These are phyloP conservation scores for Colletotrichum sp. DNA, from an alignment of 2,329 filamentous ascomycete species.

Conservation along the genomic window DNA sequence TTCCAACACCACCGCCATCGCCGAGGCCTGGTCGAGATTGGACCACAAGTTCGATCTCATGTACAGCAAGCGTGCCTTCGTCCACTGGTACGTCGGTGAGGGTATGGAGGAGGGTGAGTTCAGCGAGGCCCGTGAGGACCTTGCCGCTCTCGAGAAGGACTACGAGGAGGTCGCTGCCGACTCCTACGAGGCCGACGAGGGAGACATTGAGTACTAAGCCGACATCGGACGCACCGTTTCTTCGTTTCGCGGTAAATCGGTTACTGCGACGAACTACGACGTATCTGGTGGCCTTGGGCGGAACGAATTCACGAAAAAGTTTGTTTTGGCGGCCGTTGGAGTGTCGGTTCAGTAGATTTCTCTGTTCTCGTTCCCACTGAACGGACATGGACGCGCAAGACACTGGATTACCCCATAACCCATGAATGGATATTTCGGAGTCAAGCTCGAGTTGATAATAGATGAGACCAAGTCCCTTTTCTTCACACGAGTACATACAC, in stretches of 20 bases:
- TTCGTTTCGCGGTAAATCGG: background rate
- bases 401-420: constrained; percentile 18
- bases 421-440: constrained; percentile 22
- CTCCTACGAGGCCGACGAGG: constrained; percentile 68
- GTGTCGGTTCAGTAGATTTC: constrained; percentile 19
- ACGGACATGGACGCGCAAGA: constrained; percentile 12
- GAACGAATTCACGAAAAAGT: constrained; percentile 18
- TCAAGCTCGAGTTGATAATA: constrained; percentile 21
- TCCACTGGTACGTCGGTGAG: constrained; percentile 84
- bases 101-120: constrained; percentile 95
- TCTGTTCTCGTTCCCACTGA: constrained; percentile 16
- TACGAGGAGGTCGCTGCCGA: constrained; percentile 86
- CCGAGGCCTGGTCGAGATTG: constrained; percentile 74
- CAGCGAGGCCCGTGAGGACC: constrained; percentile 84
- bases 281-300: background rate
- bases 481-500: constrained; percentile 4
- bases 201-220: constrained; percentile 78
- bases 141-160: constrained; percentile 84
- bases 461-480: constrained; percentile 19
- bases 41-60: constrained; percentile 80
- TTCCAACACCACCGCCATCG: constrained; percentile 77
- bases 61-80: constrained; percentile 79
- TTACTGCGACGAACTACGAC: constrained; percentile 11
- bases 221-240: background rate
- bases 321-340: constrained; percentile 19